Evolutionary conservation across 192 early-diverging fungal species (phyloP).

Genomic region (Backusella westeae): DNA sequence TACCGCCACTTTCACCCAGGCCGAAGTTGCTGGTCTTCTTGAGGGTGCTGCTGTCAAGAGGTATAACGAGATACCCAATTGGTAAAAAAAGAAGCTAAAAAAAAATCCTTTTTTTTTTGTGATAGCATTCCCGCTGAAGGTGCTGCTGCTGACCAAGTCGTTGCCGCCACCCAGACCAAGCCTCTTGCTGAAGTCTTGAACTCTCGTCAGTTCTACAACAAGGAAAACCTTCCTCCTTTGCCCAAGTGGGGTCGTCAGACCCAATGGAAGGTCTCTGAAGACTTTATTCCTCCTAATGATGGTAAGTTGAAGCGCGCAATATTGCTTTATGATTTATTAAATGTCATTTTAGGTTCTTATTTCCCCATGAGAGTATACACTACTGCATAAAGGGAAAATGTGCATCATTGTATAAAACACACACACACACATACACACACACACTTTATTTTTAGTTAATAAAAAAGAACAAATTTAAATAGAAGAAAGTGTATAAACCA

Average conservation of each 20-base stretch:
- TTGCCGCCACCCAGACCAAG: constrained; percentile 19
- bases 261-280: constrained; percentile 35
- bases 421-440: neutral
- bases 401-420: neutral
- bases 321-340: too few species aligned
- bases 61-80: constrained; percentile 1
- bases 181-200: constrained; percentile 35
- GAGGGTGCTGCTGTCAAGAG: constrained; percentile 34
- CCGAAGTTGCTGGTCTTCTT: constrained; percentile 70
- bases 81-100: neutral
- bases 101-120: neutral
- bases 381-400: neutral
- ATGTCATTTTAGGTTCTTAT: constrained; percentile 21
- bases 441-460: neutral
- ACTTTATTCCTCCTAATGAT: constrained; percentile 33
- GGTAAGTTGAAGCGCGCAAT: constrained; percentile 15
- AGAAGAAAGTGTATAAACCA: neutral
- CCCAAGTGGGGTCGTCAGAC: constrained; percentile 29
- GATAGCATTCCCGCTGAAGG: constrained; percentile 21
- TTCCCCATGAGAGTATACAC: constrained; percentile 31
- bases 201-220: constrained; percentile 24
- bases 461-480: neutral
- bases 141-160: constrained; percentile 16
- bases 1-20: constrained; percentile 74
- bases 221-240: constrained; percentile 16